phyloP scores from a whole-genome alignment of 768 basidiomycete genomes.

The Panaeolus cyanescens region DNA sequence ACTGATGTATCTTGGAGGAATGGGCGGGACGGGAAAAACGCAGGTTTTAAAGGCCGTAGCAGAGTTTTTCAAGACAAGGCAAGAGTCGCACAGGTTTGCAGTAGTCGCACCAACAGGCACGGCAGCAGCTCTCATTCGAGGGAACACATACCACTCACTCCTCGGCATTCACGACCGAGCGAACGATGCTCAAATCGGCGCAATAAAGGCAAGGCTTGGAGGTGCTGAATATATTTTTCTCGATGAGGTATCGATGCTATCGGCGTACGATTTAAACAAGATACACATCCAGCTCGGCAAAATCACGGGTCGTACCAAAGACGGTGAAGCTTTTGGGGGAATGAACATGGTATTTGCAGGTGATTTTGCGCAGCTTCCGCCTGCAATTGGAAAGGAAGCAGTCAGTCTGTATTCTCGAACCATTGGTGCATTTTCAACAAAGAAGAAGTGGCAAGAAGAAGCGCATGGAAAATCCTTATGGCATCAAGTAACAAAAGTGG shows the following conservation, averaged over 20 bases:
- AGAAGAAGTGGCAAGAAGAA: constrained; percentile 12
- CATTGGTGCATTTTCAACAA: constrained; percentile 4
- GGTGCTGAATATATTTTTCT: constrained; percentile 39
- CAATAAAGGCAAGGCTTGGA: constrained; percentile 9
- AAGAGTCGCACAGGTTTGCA: constrained; percentile 24
- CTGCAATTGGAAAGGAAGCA: constrained; percentile 16
- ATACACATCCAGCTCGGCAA: constrained; percentile 28
- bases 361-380: constrained; percentile 37
- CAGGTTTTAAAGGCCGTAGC: constrained; percentile 19
- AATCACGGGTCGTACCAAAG: background rate
- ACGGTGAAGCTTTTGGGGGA: constrained; percentile 32
- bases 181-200: background rate
- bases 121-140: constrained; percentile 10
- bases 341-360: constrained; percentile 38
- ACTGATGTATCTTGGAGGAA: constrained; percentile 24
- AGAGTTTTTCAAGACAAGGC: constrained; percentile 19
- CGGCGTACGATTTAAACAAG: constrained; percentile 29
- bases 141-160: constrained; percentile 22
- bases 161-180: background rate
- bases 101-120: constrained; percentile 26
- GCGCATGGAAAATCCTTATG: constrained; percentile 27
- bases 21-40: constrained; percentile 17
- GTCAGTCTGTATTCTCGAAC: constrained; percentile 19
- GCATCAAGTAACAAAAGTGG: constrained; percentile 32
- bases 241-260: constrained; percentile 45